Conservation (phyloP, 2,329 filamentous ascomycete species). For the Aciculosporium take region DNA sequence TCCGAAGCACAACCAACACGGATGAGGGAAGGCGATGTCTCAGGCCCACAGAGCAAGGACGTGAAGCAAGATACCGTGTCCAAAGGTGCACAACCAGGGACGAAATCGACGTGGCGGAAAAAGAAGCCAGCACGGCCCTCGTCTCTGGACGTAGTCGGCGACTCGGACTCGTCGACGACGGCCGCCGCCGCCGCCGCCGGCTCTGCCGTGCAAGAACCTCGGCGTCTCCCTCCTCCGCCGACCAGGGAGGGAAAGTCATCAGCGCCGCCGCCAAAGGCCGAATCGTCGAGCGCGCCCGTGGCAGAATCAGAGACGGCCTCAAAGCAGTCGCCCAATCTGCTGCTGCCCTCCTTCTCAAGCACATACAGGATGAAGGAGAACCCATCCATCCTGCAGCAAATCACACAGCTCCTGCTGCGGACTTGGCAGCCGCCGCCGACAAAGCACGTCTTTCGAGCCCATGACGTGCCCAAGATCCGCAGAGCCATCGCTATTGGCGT, state of each 20-base stretch:
- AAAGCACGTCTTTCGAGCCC: slow-evolving; percentile 58
- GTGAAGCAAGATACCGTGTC: slow-evolving; percentile 13
- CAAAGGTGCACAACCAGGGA: slow-evolving; percentile 17
- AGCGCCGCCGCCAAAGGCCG: slow-evolving; percentile 9
- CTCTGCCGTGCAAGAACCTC: slow-evolving; percentile 3
- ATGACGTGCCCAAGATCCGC: slow-evolving; percentile 57
- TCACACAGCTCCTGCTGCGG: slow-evolving; percentile 42
- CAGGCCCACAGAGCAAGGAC: slow-evolving; percentile 22
- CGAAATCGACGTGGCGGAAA: slow-evolving; percentile 24
- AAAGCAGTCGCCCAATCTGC: slow-evolving; percentile 41
- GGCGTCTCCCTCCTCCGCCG: slow-evolving; percentile 3
- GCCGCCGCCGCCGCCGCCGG: slow-evolving; percentile 4
- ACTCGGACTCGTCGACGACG: slow-evolving; percentile 20
- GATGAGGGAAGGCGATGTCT: slow-evolving; percentile 30
- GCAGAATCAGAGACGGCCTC: slow-evolving; percentile 29
- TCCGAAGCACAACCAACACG: slow-evolving; percentile 40
- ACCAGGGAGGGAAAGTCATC: slow-evolving; percentile 2
- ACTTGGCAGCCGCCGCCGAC: slow-evolving; percentile 41
- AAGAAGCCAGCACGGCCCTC: slow-evolving; percentile 31
- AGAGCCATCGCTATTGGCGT: slow-evolving; percentile 88
- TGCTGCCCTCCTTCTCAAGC: slow-evolving; percentile 54
- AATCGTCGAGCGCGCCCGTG: slow-evolving; percentile 15
- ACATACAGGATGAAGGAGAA: slow-evolving; percentile 55
- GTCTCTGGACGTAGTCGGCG: slow-evolving; percentile 28
- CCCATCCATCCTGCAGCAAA: slow-evolving; percentile 56